phyloP scores from a whole-genome alignment of 768 basidiomycete species.

The Porpolomopsis calyptriformis region DNA sequence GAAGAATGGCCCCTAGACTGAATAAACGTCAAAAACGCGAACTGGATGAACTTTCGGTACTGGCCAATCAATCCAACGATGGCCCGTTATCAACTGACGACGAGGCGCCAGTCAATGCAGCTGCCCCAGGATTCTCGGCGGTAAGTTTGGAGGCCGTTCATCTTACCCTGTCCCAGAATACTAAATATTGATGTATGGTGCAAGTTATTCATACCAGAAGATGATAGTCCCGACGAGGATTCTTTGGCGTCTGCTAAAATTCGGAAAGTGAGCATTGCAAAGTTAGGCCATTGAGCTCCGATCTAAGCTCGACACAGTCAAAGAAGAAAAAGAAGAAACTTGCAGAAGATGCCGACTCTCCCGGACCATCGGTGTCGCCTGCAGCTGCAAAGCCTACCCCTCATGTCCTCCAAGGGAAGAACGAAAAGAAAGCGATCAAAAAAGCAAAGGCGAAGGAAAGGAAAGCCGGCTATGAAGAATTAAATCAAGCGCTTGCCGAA shows the following conservation, averaged over 20 bases:
- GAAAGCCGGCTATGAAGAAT: slow-evolving; percentile 60
- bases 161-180: slow-evolving; percentile 4
- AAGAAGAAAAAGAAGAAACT: slow-evolving; percentile 17
- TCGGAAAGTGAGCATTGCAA: slow-evolving; percentile 24
- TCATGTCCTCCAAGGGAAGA: slow-evolving; percentile 1
- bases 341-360: neutral
- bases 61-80: slow-evolving; percentile 27
- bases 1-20: slow-evolving; percentile 64
- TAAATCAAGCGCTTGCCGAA: slow-evolving; percentile 78
- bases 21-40: slow-evolving; percentile 86
- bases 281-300: neutral
- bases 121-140: slow-evolving; percentile 31
- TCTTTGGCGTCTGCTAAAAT: slow-evolving; percentile 21
- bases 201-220: slow-evolving; percentile 34
- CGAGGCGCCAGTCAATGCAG: slow-evolving; percentile 16
- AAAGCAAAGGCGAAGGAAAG: slow-evolving; percentile 55
- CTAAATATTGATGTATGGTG: neutral
- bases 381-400: neutral
- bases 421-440: slow-evolving; percentile 26
- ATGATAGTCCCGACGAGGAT: slow-evolving; percentile 21
- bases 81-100: slow-evolving; percentile 29
- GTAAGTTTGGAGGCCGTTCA: slow-evolving; percentile 21
- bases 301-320: neutral
- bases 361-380: neutral
- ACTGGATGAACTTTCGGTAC: slow-evolving; percentile 63